Conservation (phyloP, 768 basidiomycete species). For the Podaxis mareebaensis region DNA sequence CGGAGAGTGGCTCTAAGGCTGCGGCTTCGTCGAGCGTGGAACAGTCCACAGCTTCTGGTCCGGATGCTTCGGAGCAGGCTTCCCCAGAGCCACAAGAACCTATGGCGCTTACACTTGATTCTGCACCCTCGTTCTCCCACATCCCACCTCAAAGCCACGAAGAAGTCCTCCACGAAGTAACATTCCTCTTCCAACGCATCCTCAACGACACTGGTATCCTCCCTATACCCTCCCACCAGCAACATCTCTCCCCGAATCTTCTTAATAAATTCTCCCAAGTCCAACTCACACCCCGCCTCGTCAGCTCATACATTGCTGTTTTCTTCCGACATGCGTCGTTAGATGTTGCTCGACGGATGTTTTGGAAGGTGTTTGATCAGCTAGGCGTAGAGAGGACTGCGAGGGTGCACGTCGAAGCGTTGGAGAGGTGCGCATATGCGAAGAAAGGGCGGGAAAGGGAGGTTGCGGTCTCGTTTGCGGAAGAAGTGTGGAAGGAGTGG, state of each 20-base stretch:
- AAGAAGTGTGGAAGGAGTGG: conserved; percentile 73
- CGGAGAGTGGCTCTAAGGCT: conserved; percentile 6
- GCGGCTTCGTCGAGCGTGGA: not conserved
- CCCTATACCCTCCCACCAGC: conserved; percentile 1
- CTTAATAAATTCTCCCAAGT: conserved; percentile 56
- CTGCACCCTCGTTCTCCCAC: conserved; percentile 41
- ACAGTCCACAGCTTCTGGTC: not conserved
- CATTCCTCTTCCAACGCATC: conserved; percentile 64
- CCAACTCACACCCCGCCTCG: conserved; percentile 54
- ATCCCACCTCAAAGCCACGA: conserved; percentile 70
- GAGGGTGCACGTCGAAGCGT: conserved; percentile 59
- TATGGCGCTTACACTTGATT: conserved; percentile 11
- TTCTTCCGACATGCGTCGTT: conserved; percentile 59
- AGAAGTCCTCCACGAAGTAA: conserved; percentile 73
- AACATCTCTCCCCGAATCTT: conserved; percentile 14
- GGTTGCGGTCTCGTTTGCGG: conserved; percentile 51
- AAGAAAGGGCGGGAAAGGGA: conserved; percentile 46
- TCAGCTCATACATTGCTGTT: conserved; percentile 83
- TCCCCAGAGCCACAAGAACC: conserved; percentile 1
- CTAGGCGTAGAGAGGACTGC: conserved; percentile 47
- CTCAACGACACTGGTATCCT: conserved; percentile 28
- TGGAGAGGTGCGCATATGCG: conserved; percentile 61
- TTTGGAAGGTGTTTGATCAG: conserved; percentile 49
- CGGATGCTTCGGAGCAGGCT: not conserved
- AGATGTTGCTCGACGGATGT: conserved; percentile 47